Evolutionary conservation across 176 grass and related monocot genomes (phyloP), one percentile per base, ranked within the genome.

Genomic region (Musa itinerans): DNA sequence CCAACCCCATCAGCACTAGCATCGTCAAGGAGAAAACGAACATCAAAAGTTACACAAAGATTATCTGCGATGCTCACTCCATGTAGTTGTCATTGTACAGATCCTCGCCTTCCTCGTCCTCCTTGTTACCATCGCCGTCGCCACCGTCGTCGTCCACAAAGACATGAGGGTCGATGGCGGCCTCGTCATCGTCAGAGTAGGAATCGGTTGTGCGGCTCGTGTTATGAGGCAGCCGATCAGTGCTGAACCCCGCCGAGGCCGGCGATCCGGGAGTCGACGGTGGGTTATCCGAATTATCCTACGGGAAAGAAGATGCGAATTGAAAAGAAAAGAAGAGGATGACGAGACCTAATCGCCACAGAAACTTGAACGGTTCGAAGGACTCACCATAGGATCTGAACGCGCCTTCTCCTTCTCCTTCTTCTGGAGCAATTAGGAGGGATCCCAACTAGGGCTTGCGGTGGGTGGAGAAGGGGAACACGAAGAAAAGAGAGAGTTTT

Each of bases 81-180:
- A 99, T 78, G 90, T 94, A 99, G 83, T 99, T 87, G 51, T 94
- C 90, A 25, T 92, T 91, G 83, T 26, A 99, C 53, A 99, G 95
- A 76, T 99, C 95, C 76, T 99, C 95, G 20, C 95, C 90, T 16
- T 94, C 95, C 82, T 92, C 88, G 1, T 94, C 95, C 74, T 92
- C 92, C 76, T 92, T 87, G 50, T 83, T 75, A 1, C 49, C 76
- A 14, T 64, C 75, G 29, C 66, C 80, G 16, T 80, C 86, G 58
- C 89, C 95, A 27, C 55, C 68, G 13, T 61, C 76, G 3, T 91
- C 90, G 29, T 99, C 88, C 1, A 83, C 86, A 26, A 99, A 78
- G 53, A 93, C 85, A 26, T 91, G 77, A 17, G 86, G 86, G 19
- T 99, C 90, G 81, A 89, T 90, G 67, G 92, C 90, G 0, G 90